A percentile compares a stretch with the other conserved stretches of the same genome.
Conservation (phyloP, 306 rosid genomes). For the Spatholobus suberectus region DNA sequence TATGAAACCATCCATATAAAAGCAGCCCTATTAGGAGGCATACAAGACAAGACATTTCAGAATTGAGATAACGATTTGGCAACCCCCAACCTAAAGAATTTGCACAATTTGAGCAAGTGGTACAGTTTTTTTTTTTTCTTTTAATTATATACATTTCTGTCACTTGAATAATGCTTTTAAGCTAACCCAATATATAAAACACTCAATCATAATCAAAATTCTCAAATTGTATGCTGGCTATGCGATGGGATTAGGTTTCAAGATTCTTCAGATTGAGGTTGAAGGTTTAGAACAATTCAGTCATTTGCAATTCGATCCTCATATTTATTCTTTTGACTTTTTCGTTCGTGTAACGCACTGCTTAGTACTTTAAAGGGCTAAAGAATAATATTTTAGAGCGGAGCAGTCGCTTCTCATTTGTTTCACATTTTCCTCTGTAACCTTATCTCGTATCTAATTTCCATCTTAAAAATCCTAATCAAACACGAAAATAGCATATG, state of each 20-base stretch:
- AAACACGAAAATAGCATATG: background rate
- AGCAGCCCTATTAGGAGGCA: slow-evolving; percentile 39
- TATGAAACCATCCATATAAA: slow-evolving; percentile 21
- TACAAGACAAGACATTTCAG: slow-evolving; percentile 43
- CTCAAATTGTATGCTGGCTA: background rate
- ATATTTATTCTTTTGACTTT: slow-evolving; percentile 20
- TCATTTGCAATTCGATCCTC: slow-evolving; percentile 28
- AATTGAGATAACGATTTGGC: slow-evolving; percentile 49
- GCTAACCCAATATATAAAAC: slow-evolving; percentile 37
- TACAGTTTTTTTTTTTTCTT: background rate
- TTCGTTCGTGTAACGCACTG: slow-evolving; percentile 27
- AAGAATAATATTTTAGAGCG: slow-evolving; percentile 12
- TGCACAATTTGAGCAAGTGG: slow-evolving; percentile 8
- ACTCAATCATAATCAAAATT: slow-evolving; percentile 22
- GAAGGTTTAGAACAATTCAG: slow-evolving; percentile 14
- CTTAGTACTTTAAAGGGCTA: background rate
- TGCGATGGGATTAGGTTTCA: slow-evolving; percentile 20
- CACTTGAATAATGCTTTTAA: slow-evolving; percentile 44
- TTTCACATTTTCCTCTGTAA: background rate
- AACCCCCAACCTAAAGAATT: slow-evolving; percentile 43
- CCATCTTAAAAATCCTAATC: background rate
- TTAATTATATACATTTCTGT: background rate
- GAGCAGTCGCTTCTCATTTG: background rate
- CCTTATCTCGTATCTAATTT: slow-evolving; percentile 1
- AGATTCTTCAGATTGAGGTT: slow-evolving; percentile 13